Evolutionary conservation across 2,329 filamentous ascomycete species (phyloP), one percentile per base, ranked within the genome.

Genomic region (Cordyceps cateniannulata): DNA sequence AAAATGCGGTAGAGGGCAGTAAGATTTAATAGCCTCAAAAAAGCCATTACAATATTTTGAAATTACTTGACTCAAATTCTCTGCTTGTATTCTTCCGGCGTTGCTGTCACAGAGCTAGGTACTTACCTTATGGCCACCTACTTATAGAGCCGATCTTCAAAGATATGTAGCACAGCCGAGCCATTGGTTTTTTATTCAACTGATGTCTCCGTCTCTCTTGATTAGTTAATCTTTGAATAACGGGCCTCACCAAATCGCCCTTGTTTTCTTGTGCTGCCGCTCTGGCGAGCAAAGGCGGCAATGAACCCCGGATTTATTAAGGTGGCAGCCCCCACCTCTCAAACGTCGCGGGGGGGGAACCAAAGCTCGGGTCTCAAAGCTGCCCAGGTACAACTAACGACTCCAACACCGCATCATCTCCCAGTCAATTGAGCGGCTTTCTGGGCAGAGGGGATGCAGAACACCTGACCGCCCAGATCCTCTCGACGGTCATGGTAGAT

Each of bases 401-500:
- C 54, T 40, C 35, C 24, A 32, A 22, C 29, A 38, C 2, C n/a
- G 22, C 54, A 48, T 38, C 44, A 14, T 16, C 22, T 25, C 16
- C 22, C 44, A 48, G 10, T 32, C 44, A 29, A 57, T 49, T 49
- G 35, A 44, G 24, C 44, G 54, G 27, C 40, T 25, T 27, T 5
- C 32, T 25, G 16, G 29, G 25, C 32, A 40, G 42, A 35, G 38
- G 42, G 58, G 50, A 60, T 60, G 58, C 58, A 35, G 49, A 49
- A 38, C 45, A 48, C 18, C 50, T 48, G 42, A 60, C 16, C 38
- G 32, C 16, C n/a, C 22, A n/a, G 16, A n/a, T 25, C 20, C 20
- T 24, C 18, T 24, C 40, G 38, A n/a, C 50, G 44, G 52, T 25
- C 40, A 61, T 61, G 59, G 52, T 25, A 50, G 59, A 61, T 52